A percentile compares a stretch with the other conserved stretches of the same genome.
Evolutionary conservation across 2,329 filamentous ascomycete species (phyloP).

Genomic region (Cordyceps cicadae): DNA sequence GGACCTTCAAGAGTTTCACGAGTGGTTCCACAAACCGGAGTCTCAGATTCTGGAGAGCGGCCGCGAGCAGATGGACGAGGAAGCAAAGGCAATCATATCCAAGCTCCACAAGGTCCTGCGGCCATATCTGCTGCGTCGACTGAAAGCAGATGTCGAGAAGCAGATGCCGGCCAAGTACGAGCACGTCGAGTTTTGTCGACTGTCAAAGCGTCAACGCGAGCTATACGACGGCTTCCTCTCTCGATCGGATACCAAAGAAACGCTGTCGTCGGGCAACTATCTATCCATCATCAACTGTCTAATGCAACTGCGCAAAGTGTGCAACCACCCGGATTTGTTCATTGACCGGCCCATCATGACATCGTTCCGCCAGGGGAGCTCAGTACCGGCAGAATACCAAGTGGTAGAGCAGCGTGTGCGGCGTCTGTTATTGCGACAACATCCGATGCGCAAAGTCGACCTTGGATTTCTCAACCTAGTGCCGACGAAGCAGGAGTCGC

Average conservation of each 20-base stretch:
- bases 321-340: constrained; percentile 96
- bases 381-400: constrained; percentile 66
- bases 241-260: constrained; percentile 79
- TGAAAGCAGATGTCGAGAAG: constrained; percentile 97
- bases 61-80: constrained; percentile 86
- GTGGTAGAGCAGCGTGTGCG: constrained; percentile 64
- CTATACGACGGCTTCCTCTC: constrained; percentile 95
- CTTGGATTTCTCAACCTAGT: constrained; percentile 73
- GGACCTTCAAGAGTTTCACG: constrained; percentile 89
- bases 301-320: constrained; percentile 95
- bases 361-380: constrained; percentile 83
- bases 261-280: constrained; percentile 86
- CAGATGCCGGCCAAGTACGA: constrained; percentile 99
- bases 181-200: constrained; percentile 87
- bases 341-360: constrained; percentile 94
- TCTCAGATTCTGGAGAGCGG: constrained; percentile 95
- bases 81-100: constrained; percentile 81
- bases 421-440: constrained; percentile 52
- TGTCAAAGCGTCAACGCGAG: constrained; percentile 91
- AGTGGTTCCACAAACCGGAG: constrained; percentile 91
- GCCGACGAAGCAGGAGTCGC: constrained; percentile 59
- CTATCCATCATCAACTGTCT: constrained; percentile 97
- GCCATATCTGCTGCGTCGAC: constrained; percentile 78
- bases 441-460: constrained; percentile 57
- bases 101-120: constrained; percentile 91